Percentiles rank a stretch among this genome's conserved stretches.
Evolutionary conservation across 192 early-diverging fungal species (phyloP).

Genomic region (Coemansia sp.): DNA sequence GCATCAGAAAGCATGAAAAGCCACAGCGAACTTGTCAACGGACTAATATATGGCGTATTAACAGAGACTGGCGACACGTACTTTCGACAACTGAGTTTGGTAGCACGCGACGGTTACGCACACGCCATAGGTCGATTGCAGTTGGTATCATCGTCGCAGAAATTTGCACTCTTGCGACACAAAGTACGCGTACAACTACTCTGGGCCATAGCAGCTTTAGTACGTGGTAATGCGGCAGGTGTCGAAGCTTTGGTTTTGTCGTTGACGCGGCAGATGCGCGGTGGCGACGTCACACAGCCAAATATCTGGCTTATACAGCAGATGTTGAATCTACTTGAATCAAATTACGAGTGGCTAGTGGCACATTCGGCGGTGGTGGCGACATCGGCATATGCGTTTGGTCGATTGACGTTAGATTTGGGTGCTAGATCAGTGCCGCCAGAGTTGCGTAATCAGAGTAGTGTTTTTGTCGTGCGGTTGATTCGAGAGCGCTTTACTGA

Average conservation of each 20-base stretch:
- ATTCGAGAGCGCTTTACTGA: constrained; percentile 62
- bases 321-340: constrained; percentile 57
- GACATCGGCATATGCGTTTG: constrained; percentile 49
- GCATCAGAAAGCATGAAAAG: constrained; percentile 58
- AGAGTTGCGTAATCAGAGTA: constrained; percentile 58
- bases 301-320: constrained; percentile 59
- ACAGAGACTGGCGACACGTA: constrained; percentile 55
- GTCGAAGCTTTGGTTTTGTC: constrained; percentile 59
- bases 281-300: constrained; percentile 58
- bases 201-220: constrained; percentile 65
- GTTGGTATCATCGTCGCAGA: constrained; percentile 27
- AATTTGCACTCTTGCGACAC: constrained; percentile 41
- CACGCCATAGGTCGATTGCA: constrained; percentile 46
- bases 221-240: constrained; percentile 48
- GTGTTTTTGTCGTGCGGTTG: constrained; percentile 54
- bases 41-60: constrained; percentile 63
- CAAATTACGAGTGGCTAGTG: constrained; percentile 43
- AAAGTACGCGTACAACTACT: constrained; percentile 59
- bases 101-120: constrained; percentile 65
- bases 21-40: constrained; percentile 60
- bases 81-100: constrained; percentile 63
- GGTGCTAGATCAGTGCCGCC: constrained; percentile 35
- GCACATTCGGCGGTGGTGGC: constrained; percentile 35
- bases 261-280: constrained; percentile 63
- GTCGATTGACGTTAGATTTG: constrained; percentile 59